These are phyloP conservation scores for Penicillium rolfsii DNA, from an alignment of 2,329 filamentous ascomycete species.

Conservation along the genomic window DNA sequence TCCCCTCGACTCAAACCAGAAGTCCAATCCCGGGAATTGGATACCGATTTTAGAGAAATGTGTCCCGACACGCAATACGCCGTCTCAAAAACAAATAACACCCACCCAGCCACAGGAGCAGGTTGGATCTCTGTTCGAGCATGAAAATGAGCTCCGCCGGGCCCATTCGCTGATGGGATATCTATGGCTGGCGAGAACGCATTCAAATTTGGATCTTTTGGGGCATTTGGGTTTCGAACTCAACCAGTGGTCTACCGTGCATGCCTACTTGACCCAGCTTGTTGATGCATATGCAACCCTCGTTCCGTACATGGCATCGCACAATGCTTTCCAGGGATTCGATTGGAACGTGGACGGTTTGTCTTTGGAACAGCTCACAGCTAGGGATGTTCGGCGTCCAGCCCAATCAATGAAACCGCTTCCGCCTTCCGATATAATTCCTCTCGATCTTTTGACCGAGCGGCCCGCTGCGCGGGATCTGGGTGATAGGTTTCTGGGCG, in stretches of 20 bases:
- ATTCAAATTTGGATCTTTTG: slow-evolving; percentile 42
- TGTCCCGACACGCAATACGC: slow-evolving; percentile 22
- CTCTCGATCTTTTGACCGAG: slow-evolving; percentile 31
- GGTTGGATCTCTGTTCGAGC: slow-evolving; percentile 17
- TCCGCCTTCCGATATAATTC: slow-evolving; percentile 12
- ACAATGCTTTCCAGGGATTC: slow-evolving; percentile 10
- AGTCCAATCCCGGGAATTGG: slow-evolving; percentile 38
- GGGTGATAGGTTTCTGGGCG: slow-evolving; percentile 36
- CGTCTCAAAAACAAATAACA: background rate
- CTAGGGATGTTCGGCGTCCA: background rate
- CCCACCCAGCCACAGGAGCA: slow-evolving; percentile 6
- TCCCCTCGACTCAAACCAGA: slow-evolving; percentile 22
- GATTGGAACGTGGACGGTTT: slow-evolving; percentile 23
- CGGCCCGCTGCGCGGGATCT: slow-evolving; percentile 31
- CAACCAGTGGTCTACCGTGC: slow-evolving; percentile 47
- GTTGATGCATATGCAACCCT: slow-evolving; percentile 42
- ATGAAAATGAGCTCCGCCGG: slow-evolving; percentile 27
- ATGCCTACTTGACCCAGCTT: slow-evolving; percentile 43
- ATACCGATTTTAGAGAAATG: slow-evolving; percentile 40
- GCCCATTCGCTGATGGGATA: slow-evolving; percentile 38
- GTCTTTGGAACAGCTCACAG: slow-evolving; percentile 39
- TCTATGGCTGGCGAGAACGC: slow-evolving; percentile 35
- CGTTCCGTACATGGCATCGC: slow-evolving; percentile 21
- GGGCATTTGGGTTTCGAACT: slow-evolving; percentile 44
- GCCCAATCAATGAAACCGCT: slow-evolving; percentile 9